Conservation (phyloP, 2,329 filamentous ascomycete genomes). For the Nemania abortiva region DNA sequence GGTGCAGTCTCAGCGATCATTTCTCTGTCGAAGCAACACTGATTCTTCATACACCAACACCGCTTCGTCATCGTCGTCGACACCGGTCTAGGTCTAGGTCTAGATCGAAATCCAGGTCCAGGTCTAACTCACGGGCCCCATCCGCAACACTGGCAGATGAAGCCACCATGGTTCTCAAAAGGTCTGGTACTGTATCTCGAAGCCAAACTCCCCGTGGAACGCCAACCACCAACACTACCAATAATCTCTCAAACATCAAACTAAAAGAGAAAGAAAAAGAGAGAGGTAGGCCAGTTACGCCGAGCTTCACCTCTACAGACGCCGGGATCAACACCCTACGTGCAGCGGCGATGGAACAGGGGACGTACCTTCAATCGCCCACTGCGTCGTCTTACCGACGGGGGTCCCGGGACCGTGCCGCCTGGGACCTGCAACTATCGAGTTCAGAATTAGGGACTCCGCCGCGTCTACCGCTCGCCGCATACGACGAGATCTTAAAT, state of each 20-base stretch:
- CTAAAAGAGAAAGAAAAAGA: conserved; percentile 25
- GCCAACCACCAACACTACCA: conserved; percentile 16
- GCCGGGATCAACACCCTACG: conserved; percentile 36
- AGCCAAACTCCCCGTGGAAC: conserved; percentile 21
- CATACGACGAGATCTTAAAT: conserved; percentile 79
- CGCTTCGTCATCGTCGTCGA: conserved; percentile 21
- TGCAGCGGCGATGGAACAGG: conserved; percentile 51
- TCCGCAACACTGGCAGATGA: conserved; percentile 18
- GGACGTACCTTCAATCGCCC: conserved; percentile 57
- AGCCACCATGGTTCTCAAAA: conserved; percentile 14
- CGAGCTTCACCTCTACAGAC: conserved; percentile 36
- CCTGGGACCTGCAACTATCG: conserved; percentile 53
- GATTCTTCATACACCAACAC: conserved; percentile 57
- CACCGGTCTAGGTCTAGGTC: conserved; percentile 25
- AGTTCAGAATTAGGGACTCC: conserved; percentile 33
- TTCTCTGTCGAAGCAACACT: conserved; percentile 91
- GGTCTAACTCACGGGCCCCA: conserved; percentile 14
- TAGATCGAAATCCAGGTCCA: conserved; percentile 21
- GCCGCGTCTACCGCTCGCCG: conserved; percentile 58
- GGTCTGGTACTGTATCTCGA: conserved; percentile 19
- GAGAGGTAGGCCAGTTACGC: conserved; percentile 27
- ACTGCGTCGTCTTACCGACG: conserved; percentile 49
- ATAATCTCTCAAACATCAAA: conserved; percentile 6
- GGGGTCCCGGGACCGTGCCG: conserved; percentile 41
- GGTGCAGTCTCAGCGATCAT: conserved; percentile 92